Conservation (phyloP, 768 basidiomycete species). For the Psilocybe tampanensis region DNA sequence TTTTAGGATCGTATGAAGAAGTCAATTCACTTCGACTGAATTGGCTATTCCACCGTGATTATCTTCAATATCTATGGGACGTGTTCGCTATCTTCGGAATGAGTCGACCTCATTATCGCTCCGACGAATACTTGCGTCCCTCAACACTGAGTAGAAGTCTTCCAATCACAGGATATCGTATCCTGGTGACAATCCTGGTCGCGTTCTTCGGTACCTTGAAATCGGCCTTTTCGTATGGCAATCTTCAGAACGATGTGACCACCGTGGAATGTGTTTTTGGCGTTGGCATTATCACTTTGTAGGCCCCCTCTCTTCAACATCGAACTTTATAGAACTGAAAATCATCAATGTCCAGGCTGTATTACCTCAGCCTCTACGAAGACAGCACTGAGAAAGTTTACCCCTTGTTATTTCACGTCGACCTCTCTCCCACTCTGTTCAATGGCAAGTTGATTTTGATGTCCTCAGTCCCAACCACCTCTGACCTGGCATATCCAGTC, state of each 20-base stretch:
- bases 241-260: not conserved
- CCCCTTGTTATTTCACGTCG: not conserved
- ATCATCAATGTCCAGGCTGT: not conserved
- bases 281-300: not conserved
- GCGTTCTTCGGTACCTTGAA: not conserved
- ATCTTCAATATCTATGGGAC: not conserved
- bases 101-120: not conserved
- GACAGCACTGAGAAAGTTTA: not conserved
- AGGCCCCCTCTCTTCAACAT: not conserved
- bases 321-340: too few species aligned
- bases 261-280: not conserved
- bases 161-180: not conserved
- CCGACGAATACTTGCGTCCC: not conserved
- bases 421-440: not conserved
- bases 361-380: not conserved
- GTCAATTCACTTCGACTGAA: not conserved
- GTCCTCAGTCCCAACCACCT: not conserved
- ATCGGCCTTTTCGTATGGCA: not conserved
- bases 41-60: not conserved
- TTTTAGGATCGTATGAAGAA: not conserved
- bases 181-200: not conserved
- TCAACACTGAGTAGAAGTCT: not conserved
- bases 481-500: not conserved
- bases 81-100: not conserved
- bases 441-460: not conserved